Percentiles rank a stretch among this genome's conserved stretches.
Conservation (phyloP, 768 basidiomycete species). For the Suillus discolor region DNA sequence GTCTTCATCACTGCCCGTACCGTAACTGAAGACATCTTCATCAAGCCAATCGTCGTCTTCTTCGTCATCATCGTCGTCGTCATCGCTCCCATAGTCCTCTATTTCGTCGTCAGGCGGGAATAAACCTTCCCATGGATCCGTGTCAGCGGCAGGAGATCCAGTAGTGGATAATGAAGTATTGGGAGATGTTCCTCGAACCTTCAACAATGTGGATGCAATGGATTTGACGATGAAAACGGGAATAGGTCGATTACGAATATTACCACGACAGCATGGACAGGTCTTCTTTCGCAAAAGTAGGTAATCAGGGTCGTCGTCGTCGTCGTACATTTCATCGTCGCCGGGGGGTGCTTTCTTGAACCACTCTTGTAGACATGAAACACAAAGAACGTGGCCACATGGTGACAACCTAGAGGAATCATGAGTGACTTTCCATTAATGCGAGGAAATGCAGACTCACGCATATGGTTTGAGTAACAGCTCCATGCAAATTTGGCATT, state of each 20-base stretch:
- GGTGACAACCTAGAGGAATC: constrained; percentile 56
- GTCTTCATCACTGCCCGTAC: constrained; percentile 37
- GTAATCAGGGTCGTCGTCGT: constrained; percentile 41
- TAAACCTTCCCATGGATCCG: constrained; percentile 73
- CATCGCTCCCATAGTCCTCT: constrained; percentile 33
- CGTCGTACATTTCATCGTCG: constrained; percentile 48
- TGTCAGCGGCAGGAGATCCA: constrained; percentile 39
- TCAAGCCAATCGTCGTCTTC: constrained; percentile 25
- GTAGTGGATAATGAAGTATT: constrained; percentile 22
- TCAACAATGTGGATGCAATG: constrained; percentile 51
- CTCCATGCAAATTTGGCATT: constrained; percentile 82
- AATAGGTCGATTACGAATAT: constrained; percentile 58
- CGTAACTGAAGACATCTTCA: constrained; percentile 39
- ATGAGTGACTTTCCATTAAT: constrained; percentile 10
- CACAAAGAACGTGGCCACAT: constrained; percentile 80
- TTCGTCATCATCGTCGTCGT: constrained; percentile 29
- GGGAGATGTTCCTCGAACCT: constrained; percentile 36
- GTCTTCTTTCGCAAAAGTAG: constrained; percentile 64
- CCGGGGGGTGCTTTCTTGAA: constrained; percentile 65
- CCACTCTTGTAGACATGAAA: constrained; percentile 74
- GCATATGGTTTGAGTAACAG: constrained; percentile 63
- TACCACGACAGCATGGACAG: constrained; percentile 71
- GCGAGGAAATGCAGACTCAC: constrained; percentile 42
- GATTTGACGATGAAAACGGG: constrained; percentile 72
- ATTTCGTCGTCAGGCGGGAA: constrained; percentile 53